Percentiles rank a stretch among this genome's conserved stretches.
Evolutionary conservation across 2,329 filamentous ascomycete genomes (phyloP).

Genomic region (Trichoderma asperellum): DNA sequence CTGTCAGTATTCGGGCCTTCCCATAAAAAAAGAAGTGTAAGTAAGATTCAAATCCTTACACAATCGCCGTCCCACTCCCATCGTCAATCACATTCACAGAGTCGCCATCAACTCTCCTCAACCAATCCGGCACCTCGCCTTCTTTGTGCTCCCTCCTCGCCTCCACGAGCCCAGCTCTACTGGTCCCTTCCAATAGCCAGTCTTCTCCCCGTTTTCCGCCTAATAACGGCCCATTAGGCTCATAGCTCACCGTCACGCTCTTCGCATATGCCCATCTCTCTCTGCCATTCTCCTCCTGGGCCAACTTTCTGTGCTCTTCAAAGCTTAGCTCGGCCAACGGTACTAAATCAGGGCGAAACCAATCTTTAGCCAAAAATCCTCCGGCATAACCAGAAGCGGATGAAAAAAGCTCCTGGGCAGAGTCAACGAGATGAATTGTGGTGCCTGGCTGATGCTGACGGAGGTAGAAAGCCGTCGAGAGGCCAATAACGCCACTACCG

Average conservation of each 20-base stretch:
- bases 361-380: slow-evolving; percentile 74
- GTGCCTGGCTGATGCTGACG: slow-evolving; percentile 51
- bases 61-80: slow-evolving; percentile 64
- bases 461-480: slow-evolving; percentile 74
- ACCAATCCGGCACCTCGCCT: slow-evolving; percentile 41
- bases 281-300: slow-evolving; percentile 60
- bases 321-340: slow-evolving; percentile 70
- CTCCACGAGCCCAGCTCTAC: slow-evolving; percentile 58
- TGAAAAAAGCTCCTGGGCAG: slow-evolving; percentile 62
- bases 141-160: slow-evolving; percentile 38
- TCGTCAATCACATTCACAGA: slow-evolving; percentile 64
- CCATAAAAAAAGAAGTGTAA: background rate
- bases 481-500: slow-evolving; percentile 71
- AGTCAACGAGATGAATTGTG: slow-evolving; percentile 53
- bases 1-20: background rate
- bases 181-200: slow-evolving; percentile 68
- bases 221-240: slow-evolving; percentile 42
- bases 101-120: slow-evolving; percentile 53
- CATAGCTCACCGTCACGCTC: slow-evolving; percentile 62
- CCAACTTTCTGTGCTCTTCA: slow-evolving; percentile 67
- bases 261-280: slow-evolving; percentile 55
- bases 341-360: slow-evolving; percentile 64
- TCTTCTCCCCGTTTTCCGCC: slow-evolving; percentile 57
- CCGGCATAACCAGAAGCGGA: slow-evolving; percentile 75
- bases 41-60: slow-evolving; percentile 52